Percentiles rank a stretch among this genome's conserved stretches.
These are phyloP conservation scores for Sclerotiophoma versabilis DNA, from an alignment of 2,329 filamentous ascomycete species.

Conservation along the genomic window DNA sequence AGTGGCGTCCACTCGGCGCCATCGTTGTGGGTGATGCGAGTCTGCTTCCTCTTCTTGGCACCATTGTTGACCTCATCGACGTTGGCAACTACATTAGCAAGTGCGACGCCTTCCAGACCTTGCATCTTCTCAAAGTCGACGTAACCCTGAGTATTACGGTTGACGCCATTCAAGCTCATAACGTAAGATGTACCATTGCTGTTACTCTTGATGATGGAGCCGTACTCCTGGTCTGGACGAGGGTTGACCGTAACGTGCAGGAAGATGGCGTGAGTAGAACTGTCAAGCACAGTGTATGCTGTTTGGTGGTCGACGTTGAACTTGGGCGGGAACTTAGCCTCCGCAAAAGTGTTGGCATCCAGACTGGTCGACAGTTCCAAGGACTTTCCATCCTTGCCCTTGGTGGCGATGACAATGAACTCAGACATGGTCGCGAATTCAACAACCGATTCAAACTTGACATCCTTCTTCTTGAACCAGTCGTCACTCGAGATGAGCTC, in stretches of 20 bases:
- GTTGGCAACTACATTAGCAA: slow-evolving; percentile 88
- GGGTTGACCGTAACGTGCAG: slow-evolving; percentile 85
- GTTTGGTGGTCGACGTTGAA: slow-evolving; percentile 79
- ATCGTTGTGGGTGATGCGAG: slow-evolving; percentile 95
- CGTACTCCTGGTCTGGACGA: slow-evolving; percentile 71
- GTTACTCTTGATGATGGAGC: slow-evolving; percentile 95
- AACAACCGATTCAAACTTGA: slow-evolving; percentile 74
- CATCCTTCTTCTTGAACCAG: slow-evolving; percentile 72
- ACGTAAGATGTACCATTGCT: slow-evolving; percentile 97
- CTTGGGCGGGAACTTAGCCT: slow-evolving; percentile 84
- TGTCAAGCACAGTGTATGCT: slow-evolving; percentile 92
- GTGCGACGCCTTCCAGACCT: slow-evolving; percentile 85
- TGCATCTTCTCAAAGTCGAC: slow-evolving; percentile 98
- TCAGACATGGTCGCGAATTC: slow-evolving; percentile 95
- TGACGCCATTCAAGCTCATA: slow-evolving; percentile 80
- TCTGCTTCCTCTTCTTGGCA: slow-evolving; percentile 80
- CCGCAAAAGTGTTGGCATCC: slow-evolving; percentile 81
- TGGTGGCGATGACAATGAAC: slow-evolving; percentile 88
- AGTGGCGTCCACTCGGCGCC: slow-evolving; percentile 86
- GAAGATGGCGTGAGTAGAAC: slow-evolving; percentile 92
- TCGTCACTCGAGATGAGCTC: slow-evolving; percentile 80
- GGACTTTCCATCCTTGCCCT: slow-evolving; percentile 68
- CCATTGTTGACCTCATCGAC: slow-evolving; percentile 67
- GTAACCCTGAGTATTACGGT: slow-evolving; percentile 76
- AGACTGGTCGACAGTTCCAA: slow-evolving; percentile 83